These are phyloP conservation scores for Mortierella sp. DNA, from an alignment of 371 early-diverging fungal genomes.

Conservation along the genomic window DNA sequence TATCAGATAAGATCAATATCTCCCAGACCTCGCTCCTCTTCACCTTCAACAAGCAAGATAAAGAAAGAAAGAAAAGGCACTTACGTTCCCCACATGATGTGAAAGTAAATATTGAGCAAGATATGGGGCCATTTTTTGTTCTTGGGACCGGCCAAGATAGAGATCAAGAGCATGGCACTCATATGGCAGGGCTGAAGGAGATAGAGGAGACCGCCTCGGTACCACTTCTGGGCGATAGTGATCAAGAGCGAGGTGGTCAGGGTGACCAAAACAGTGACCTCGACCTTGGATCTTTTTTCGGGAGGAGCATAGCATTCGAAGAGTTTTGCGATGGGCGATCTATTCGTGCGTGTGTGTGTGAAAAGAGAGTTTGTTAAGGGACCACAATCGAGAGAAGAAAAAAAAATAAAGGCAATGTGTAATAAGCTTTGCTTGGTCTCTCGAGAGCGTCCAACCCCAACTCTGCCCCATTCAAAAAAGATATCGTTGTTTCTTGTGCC, in stretches of 20 bases:
- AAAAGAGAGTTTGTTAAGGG: conserved; percentile 36
- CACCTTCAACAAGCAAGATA: not conserved
- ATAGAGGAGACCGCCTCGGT: conserved; percentile 59
- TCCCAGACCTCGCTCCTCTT: no score
- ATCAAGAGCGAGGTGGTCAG: conserved; percentile 56
- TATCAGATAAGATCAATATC: no score
- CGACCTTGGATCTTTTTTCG: conserved; percentile 49
- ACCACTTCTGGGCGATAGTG: conserved; percentile 61
- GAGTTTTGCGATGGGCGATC: conserved; percentile 45
- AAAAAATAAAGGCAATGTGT: conserved; percentile 5
- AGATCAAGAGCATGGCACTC: conserved; percentile 63
- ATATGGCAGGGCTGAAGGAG: conserved; percentile 76
- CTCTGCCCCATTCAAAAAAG: not conserved
- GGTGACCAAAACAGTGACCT: conserved; percentile 54
- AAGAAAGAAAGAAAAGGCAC: conserved; percentile 3
- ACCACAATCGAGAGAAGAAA: not conserved
- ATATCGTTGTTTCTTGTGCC: not conserved
- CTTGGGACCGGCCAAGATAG: conserved; percentile 59
- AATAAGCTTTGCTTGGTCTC: not conserved
- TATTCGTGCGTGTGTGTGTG: no score
- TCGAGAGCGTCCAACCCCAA: not conserved
- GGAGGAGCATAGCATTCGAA: conserved; percentile 33
- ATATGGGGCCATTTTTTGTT: conserved; percentile 58
- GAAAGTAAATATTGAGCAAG: conserved; percentile 68
- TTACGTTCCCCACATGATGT: conserved; percentile 70